Conservation (phyloP, 306 rosid genomes). For the Biancaea sappan region DNA sequence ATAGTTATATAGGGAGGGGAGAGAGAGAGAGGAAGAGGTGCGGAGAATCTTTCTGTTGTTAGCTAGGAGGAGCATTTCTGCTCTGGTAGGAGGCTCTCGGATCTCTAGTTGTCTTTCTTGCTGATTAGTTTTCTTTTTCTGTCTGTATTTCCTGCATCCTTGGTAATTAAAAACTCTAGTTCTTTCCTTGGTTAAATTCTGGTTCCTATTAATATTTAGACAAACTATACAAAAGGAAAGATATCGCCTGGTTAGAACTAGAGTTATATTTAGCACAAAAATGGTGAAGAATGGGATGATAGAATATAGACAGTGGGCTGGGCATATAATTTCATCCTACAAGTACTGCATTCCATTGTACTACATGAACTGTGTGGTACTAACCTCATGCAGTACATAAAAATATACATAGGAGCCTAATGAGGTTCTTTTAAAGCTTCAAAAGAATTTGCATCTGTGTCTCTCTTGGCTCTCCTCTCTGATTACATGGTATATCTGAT, state of each 20-base stretch:
- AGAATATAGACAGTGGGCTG: background rate
- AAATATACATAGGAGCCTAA: background rate
- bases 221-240: conserved; percentile 1
- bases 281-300: background rate
- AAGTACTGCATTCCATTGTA: background rate
- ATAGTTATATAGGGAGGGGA: no score
- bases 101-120: no score
- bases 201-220: no score
- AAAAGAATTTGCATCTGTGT: background rate
- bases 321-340: background rate
- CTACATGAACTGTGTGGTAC: background rate
- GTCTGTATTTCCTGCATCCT: no score
- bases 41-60: no score
- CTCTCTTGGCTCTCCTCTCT: background rate
- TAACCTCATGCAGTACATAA: background rate
- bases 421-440: background rate
- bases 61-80: no score
- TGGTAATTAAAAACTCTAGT: no score
- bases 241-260: conserved; percentile 1
- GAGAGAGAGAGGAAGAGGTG: no score
- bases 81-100: no score
- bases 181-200: no score
- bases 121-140: no score
- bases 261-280: background rate
- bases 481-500: background rate